Evolutionary conservation across 2,329 filamentous ascomycete species (phyloP).

Genomic region (Diaporthe batatas): DNA sequence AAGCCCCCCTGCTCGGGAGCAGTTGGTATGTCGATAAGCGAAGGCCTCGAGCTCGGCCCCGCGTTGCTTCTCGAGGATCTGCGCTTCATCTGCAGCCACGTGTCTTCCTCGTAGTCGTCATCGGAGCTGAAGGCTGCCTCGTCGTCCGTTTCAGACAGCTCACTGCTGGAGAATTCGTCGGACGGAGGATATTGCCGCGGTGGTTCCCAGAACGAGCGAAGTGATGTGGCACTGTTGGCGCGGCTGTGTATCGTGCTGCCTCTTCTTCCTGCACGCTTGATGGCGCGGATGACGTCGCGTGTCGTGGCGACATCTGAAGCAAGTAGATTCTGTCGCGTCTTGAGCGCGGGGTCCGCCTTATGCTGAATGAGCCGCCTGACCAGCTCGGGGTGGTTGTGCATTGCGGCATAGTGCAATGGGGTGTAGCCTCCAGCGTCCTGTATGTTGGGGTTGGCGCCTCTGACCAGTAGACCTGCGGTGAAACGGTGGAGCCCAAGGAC

Average conservation of each 20-base stretch:
- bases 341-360: slow-evolving; percentile 78
- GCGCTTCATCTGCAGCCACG: slow-evolving; percentile 55
- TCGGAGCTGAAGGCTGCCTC: slow-evolving; percentile 56
- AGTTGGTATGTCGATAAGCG: slow-evolving; percentile 44
- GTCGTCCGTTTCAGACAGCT: slow-evolving; percentile 60
- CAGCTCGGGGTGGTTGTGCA: slow-evolving; percentile 82
- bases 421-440: slow-evolving; percentile 85
- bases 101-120: slow-evolving; percentile 57
- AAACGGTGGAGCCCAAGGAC: slow-evolving; percentile 81
- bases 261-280: slow-evolving; percentile 74
- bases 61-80: slow-evolving; percentile 46
- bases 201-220: slow-evolving; percentile 76
- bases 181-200: slow-evolving; percentile 56
- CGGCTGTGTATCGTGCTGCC: slow-evolving; percentile 71
- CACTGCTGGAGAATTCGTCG: slow-evolving; percentile 60
- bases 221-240: slow-evolving; percentile 75
- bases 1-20: slow-evolving; percentile 54
- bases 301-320: slow-evolving; percentile 79
- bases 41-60: slow-evolving; percentile 43
- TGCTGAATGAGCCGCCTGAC: slow-evolving; percentile 80
- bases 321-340: slow-evolving; percentile 78
- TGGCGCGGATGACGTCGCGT: slow-evolving; percentile 72
- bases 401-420: slow-evolving; percentile 83
- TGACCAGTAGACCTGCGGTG: slow-evolving; percentile 80
- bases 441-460: slow-evolving; percentile 81